Evolutionary conservation across 2,329 filamentous ascomycete species (phyloP), one percentile per base, ranked within the genome.

Genomic region (Verticillium longisporum): DNA sequence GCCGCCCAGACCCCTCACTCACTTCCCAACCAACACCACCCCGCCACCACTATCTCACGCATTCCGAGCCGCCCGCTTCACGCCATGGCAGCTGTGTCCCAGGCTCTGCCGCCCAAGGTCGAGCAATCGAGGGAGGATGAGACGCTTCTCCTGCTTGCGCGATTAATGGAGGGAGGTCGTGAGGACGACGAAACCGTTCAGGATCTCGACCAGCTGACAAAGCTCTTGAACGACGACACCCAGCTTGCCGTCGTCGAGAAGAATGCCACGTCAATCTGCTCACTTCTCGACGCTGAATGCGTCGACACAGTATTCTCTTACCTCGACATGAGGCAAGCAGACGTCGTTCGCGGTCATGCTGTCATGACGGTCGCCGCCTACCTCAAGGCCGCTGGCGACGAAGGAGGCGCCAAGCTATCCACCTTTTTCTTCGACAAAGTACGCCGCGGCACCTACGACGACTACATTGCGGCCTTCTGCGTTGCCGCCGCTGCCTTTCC

Each of bases 401-500:
- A 84, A 6, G 91, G 92, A 3, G 82, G 87, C 65, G 81, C 85
- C 66, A 83, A 88, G 66, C 84, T 97, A 57, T 84, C 85, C 5
- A 83, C 83, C 5, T 94, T 95, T 72, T 90, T 97, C 71, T 87
- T 87, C 60, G 79, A 84, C 15, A 86, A 88, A 59, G 81, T 96
- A 15, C 77, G 83, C 66, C 87, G 88, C 65, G 88, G 88, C 59
- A 94, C 89, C 31, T 91, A 92, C 65, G 93, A 97, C 69, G 91
- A 96, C 73, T 86, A 96, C 66, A 91, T 97, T 60, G 82, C 95
- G 57, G 93, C 93, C 6, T 98, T 97, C 73, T 98, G 93, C 59
- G 92, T 93, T n/a, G 92, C 92, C 6, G 87, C 92, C 1, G 86
- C 88, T 26, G 85, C 96, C 9, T 99, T 99, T 71, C 93, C 95